These are phyloP conservation scores for Acorus calamus DNA, from an alignment of 106 monocot species.

Conservation along the genomic window DNA sequence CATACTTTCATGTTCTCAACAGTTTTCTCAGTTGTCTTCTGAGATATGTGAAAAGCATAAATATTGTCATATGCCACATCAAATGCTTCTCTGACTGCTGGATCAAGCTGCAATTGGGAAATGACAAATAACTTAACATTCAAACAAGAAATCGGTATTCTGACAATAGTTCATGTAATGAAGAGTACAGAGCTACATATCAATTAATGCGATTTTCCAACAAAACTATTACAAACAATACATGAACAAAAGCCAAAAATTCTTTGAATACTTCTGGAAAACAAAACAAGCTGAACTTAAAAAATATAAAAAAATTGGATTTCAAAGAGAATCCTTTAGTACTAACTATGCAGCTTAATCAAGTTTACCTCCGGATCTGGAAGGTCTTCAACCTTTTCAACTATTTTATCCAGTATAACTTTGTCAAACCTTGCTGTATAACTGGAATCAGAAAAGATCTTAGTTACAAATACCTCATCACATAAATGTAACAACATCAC, in stretches of 20 bases:
- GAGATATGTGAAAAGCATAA: conserved; percentile 84
- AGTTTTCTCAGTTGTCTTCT: conserved; percentile 55
- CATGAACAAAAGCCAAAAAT: too few relatives aligned
- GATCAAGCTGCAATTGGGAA: conserved; percentile 60
- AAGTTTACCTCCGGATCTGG: conserved; percentile 70
- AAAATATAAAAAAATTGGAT: too few relatives aligned
- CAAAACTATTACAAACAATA: too few relatives aligned
- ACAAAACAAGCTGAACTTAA: background rate
- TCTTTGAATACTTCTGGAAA: background rate
- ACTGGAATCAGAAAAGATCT: conserved; percentile 23
- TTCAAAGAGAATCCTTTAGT: too few relatives aligned
- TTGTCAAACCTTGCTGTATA: conserved; percentile 85
- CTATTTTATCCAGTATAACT: conserved; percentile 47
- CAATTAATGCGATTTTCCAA: too few relatives aligned
- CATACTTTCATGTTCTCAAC: conserved; percentile 88
- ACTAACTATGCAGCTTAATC: too few relatives aligned
- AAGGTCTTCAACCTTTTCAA: conserved; percentile 69
- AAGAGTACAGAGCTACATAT: too few relatives aligned
- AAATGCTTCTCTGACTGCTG: conserved; percentile 77
- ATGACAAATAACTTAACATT: conserved; percentile 3
- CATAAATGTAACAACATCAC: background rate
- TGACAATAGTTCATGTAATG: too few relatives aligned
- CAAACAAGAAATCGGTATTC: background rate
- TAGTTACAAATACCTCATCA: background rate
- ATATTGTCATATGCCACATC: conserved; percentile 95